Evolutionary conservation across 2,329 filamentous ascomycete genomes (phyloP), one percentile per base, ranked within the genome.

Genomic region (Botrytis byssoidea): DNA sequence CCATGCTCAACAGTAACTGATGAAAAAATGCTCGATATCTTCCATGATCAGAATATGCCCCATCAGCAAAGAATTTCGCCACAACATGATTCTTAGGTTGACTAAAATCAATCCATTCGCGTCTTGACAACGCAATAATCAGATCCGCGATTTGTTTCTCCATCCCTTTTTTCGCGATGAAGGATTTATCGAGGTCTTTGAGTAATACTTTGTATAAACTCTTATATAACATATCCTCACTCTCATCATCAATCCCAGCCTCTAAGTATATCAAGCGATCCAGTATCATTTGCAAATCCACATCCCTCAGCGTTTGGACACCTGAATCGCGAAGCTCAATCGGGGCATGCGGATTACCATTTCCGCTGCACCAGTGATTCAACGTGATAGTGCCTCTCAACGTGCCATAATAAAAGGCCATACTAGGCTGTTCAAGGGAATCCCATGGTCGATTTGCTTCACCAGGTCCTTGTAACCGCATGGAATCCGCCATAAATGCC

Each of bases 81-180:
- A 91, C 88, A 35, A 93, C 90, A 79, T 94, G 92, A 78, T 93
- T 93, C 78, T 88, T 88, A 6, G 88, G 87, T 51, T 86, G 84
- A 42, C 90, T 91, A 77, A 93, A 93, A 81, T 94, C 91, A 76
- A 92, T 90, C 92, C 92, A 94, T 73, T 89, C 86, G 0, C 88
- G 85, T n/a, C 90, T 86, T 1, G 90, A 91, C 18, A 94, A 83
- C 0, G 91, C 90, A 77, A 89, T 86, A 73, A 93, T 89, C 35
- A 94, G 85, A 79, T 94, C 91, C 44, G 86, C 88, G 74, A 94
- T 93, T 81, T 94, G 92, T 80, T 86, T 88, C 75, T 93, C 91
- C 75, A 93, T 86, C 3, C 88, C 85, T 75, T 86, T 88, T 79
- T 92, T 90, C 5, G 90, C 89, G 64, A 83, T 87, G 20, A 87